Evolutionary conservation across 2,329 filamentous ascomycete species (phyloP).

Genomic region (Raffaelea arxii): DNA sequence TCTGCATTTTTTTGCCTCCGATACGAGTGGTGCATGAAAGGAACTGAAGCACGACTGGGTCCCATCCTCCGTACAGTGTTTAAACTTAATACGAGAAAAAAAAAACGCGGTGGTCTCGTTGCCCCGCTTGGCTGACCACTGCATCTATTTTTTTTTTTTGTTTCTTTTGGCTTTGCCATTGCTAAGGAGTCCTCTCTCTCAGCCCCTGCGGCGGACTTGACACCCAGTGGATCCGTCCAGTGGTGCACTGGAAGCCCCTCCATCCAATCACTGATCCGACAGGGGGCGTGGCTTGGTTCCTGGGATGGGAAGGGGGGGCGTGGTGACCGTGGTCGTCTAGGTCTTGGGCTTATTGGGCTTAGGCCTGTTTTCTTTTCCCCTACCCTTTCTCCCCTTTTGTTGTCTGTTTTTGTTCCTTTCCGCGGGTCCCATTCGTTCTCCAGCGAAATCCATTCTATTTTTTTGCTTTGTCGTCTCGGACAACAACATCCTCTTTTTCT

Average conservation of each 20-base stretch:
- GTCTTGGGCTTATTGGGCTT: not conserved
- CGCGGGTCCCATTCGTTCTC: not conserved
- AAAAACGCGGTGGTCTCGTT: too few species aligned
- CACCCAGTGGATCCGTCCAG: too few species aligned
- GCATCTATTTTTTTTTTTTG: too few species aligned
- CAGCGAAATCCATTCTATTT: not conserved
- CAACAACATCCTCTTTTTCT: not conserved
- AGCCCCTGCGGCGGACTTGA: too few species aligned
- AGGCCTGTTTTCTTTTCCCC: not conserved
- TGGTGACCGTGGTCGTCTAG: not conserved
- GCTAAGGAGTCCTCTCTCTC: too few species aligned
- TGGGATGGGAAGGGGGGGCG: not conserved
- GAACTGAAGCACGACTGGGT: too few species aligned
- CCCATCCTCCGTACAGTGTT: too few species aligned
- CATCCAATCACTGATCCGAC: not conserved
- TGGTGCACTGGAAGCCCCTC: not conserved
- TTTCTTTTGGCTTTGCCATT: too few species aligned
- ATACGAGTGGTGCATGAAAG: too few species aligned
- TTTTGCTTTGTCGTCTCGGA: not conserved
- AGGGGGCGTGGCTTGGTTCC: not conserved
- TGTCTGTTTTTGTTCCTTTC: not conserved
- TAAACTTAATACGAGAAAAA: too few species aligned
- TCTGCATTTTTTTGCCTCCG: too few species aligned
- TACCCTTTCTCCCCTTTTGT: not conserved
- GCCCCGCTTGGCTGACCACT: too few species aligned